phyloP scores from a whole-genome alignment of 106 monocot genomes.

The Chionographis japonica region DNA sequence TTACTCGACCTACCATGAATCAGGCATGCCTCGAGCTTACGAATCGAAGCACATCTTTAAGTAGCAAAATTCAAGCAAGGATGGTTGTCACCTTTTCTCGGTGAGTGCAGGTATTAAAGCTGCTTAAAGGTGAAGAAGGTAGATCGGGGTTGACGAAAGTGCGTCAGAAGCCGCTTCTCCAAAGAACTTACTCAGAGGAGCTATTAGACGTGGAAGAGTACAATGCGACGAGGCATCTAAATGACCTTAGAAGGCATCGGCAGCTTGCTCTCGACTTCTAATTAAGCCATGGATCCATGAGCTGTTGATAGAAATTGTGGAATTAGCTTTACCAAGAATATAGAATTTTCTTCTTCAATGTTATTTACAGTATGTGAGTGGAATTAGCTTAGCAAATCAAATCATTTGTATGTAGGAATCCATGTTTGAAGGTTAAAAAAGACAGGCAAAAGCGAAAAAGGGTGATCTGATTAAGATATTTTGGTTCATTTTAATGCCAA shows the following conservation, averaged over 20 bases:
- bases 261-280: slow-evolving; percentile 48
- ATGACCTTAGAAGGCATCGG: slow-evolving; percentile 43
- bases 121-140: slow-evolving; percentile 34
- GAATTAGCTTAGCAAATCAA: too few relatives aligned
- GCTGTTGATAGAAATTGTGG: neutral
- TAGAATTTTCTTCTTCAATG: too few relatives aligned
- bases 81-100: neutral
- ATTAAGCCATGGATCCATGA: neutral
- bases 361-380: too few relatives aligned
- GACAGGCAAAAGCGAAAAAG: too few relatives aligned
- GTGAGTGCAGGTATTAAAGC: slow-evolving; percentile 33
- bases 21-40: slow-evolving; percentile 23
- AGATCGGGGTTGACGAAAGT: neutral
- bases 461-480: too few relatives aligned
- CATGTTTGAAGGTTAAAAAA: too few relatives aligned
- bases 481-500: too few relatives aligned
- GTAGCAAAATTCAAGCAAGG: neutral
- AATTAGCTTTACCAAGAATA: too few relatives aligned
- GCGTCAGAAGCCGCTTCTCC: slow-evolving; percentile 1
- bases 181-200: slow-evolving; percentile 54
- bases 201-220: slow-evolving; percentile 55
- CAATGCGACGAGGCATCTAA: slow-evolving; percentile 42
- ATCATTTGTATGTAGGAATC: too few relatives aligned
- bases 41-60: neutral
- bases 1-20: slow-evolving; percentile 56